Evolutionary conservation across 2,329 filamentous ascomycete genomes (phyloP).

Genomic region (Ampelomyces quisqualis): DNA sequence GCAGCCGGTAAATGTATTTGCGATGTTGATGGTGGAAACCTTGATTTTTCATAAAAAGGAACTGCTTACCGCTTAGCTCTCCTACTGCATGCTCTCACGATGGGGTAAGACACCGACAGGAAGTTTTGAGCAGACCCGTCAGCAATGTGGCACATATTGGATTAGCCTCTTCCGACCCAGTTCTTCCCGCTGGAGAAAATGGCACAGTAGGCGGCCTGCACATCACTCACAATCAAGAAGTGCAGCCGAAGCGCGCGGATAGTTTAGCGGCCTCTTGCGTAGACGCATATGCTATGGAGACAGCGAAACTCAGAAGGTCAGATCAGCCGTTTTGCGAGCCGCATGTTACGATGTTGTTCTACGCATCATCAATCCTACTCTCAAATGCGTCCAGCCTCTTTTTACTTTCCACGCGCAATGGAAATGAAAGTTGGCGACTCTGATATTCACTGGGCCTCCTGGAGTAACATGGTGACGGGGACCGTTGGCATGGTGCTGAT

Average conservation of each 20-base stretch:
- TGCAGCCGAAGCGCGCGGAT: conserved; percentile 3
- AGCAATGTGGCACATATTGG: conserved; percentile 1
- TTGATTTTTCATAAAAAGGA: not conserved
- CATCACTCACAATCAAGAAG: conserved; percentile 1
- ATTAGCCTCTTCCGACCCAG: not conserved
- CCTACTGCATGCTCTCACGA: not conserved
- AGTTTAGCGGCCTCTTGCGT: conserved; percentile 1
- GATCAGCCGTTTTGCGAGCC: not conserved
- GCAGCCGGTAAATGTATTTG: too few relatives aligned
- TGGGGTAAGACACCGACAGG: conserved; percentile 1
- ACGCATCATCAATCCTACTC: too few relatives aligned
- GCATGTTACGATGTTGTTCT: too few relatives aligned
- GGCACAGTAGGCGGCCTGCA: not conserved
- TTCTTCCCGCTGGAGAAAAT: not conserved
- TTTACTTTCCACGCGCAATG: too few relatives aligned
- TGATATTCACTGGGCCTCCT: too few relatives aligned
- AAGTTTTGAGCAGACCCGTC: not conserved
- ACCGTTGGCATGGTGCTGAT: not conserved
- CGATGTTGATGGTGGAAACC: too few relatives aligned
- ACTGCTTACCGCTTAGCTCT: not conserved
- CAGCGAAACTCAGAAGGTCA: not conserved
- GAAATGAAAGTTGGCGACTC: too few relatives aligned
- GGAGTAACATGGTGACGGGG: too few relatives aligned
- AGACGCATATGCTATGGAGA: not conserved
- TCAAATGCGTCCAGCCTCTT: too few relatives aligned